Conservation (phyloP, 768 basidiomycete genomes). For the Agrocybe pediades region DNA sequence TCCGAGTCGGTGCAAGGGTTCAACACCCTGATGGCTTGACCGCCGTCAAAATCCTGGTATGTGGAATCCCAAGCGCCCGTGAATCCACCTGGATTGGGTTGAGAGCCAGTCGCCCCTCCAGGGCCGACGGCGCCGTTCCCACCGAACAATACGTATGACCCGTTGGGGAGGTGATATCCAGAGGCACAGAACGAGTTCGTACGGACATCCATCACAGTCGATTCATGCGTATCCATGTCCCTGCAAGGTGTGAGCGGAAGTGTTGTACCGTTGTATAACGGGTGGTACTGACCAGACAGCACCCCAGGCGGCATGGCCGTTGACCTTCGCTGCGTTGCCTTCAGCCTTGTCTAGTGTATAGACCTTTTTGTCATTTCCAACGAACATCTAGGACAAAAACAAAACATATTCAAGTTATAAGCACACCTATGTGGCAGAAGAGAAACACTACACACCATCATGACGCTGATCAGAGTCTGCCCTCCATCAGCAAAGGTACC, state of each 20-base stretch:
- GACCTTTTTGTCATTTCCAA: slow-evolving; percentile 78
- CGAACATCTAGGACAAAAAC: slow-evolving; percentile 58
- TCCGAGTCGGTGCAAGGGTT: slow-evolving; percentile 64
- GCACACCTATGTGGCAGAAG: background rate
- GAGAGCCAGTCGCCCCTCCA: slow-evolving; percentile 59
- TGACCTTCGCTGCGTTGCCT: slow-evolving; percentile 65
- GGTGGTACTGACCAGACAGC: slow-evolving; percentile 55
- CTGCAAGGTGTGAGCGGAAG: slow-evolving; percentile 26
- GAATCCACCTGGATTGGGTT: slow-evolving; percentile 43
- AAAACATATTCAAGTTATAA: slow-evolving; percentile 1
- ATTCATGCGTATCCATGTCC: slow-evolving; percentile 62
- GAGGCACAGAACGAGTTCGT: slow-evolving; percentile 84
- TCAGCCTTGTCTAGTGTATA: slow-evolving; percentile 94
- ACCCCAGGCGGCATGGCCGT: slow-evolving; percentile 76
- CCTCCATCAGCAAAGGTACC: slow-evolving; percentile 51
- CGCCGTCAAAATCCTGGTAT: slow-evolving; percentile 83
- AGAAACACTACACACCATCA: slow-evolving; percentile 41
- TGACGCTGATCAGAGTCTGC: slow-evolving; percentile 47
- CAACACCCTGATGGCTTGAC: slow-evolving; percentile 77
- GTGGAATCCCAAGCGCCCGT: slow-evolving; percentile 60
- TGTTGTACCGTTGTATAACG: background rate
- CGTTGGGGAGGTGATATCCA: slow-evolving; percentile 81
- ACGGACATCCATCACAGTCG: slow-evolving; percentile 66
- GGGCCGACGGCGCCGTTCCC: slow-evolving; percentile 77
- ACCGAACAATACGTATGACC: slow-evolving; percentile 74